These are phyloP conservation scores for Nicotiana tomentosiformis DNA, from an alignment of 257 asterid genomes.

Conservation along the genomic window DNA sequence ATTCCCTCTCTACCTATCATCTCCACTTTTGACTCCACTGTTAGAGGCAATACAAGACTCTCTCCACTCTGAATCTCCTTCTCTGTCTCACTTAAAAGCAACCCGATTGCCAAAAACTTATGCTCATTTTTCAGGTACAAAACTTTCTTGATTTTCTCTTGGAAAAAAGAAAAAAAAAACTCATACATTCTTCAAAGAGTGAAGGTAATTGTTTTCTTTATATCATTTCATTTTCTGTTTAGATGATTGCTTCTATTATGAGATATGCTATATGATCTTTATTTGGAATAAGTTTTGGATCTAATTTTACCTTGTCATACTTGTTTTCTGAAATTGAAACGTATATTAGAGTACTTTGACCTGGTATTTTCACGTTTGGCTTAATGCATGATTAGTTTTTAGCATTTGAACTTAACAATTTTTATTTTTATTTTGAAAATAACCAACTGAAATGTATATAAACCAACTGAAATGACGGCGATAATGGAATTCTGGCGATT, in stretches of 20 bases:
- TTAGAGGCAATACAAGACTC: neutral
- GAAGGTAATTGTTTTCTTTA: neutral
- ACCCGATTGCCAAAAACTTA: neutral
- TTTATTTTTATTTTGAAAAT: too few species aligned
- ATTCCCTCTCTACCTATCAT: slow-evolving; percentile 17
- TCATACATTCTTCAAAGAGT: neutral
- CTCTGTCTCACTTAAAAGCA: neutral
- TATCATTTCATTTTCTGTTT: neutral
- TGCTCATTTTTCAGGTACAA: neutral
- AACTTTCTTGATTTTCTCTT: neutral
- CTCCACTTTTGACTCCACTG: slow-evolving; percentile 7
- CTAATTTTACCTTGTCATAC: neutral
- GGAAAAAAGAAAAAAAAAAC: neutral
- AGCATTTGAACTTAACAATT: neutral
- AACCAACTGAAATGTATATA: too few species aligned
- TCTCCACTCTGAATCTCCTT: neutral
- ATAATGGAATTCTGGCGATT: neutral
- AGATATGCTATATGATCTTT: neutral
- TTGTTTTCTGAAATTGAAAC: neutral
- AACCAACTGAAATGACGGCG: too few species aligned
- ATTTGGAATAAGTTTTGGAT: neutral
- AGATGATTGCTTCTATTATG: neutral
- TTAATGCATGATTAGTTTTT: too few species aligned
- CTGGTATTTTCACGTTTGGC: neutral
- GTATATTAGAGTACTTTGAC: neutral